Percentiles rank a stretch among this genome's conserved stretches.
phyloP scores from a whole-genome alignment of 148 eudicot species.

The Heliamphora exappendiculata region DNA sequence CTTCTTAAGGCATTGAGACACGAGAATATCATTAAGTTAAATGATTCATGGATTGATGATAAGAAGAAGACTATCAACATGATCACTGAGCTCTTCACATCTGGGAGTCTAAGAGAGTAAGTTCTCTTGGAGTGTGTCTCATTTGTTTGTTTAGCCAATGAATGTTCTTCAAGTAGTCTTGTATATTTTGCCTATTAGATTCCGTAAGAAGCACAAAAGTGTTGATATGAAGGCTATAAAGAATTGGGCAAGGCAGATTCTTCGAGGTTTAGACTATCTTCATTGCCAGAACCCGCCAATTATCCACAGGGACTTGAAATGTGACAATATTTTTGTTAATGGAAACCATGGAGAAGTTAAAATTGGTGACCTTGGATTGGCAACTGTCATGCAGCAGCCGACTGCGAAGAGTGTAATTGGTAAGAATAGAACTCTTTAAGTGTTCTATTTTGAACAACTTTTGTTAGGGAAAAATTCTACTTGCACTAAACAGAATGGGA shows the following conservation, averaged over 20 bases:
- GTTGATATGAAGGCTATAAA: slow-evolving; percentile 92
- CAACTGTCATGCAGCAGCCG: slow-evolving; percentile 71
- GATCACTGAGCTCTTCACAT: slow-evolving; percentile 91
- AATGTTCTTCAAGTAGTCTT: slow-evolving; percentile 6
- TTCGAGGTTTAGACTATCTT: slow-evolving; percentile 69
- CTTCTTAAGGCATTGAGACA: slow-evolving; percentile 73
- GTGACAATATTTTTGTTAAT: slow-evolving; percentile 84
- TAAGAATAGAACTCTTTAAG: slow-evolving; percentile 15
- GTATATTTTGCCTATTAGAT: slow-evolving; percentile 30
- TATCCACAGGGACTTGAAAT: slow-evolving; percentile 81
- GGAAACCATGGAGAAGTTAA: slow-evolving; percentile 89
- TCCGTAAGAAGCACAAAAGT: slow-evolving; percentile 64
- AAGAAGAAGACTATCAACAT: slow-evolving; percentile 81
- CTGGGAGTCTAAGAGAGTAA: slow-evolving; percentile 90
- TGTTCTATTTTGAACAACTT: neutral
- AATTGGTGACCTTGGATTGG: slow-evolving; percentile 87
- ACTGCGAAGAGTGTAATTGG: slow-evolving; percentile 80
- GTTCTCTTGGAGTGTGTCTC: slow-evolving; percentile 12
- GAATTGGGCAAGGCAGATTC: slow-evolving; percentile 94
- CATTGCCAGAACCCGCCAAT: slow-evolving; percentile 78
- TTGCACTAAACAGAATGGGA: too few relatives aligned
- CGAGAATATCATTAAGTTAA: slow-evolving; percentile 68
- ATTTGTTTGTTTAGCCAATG: neutral
- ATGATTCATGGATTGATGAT: slow-evolving; percentile 86
- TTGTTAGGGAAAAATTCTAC: too few relatives aligned